Base-by-base conservation (phyloP, 2,329 filamentous ascomycete species). In the Colletotrichum chlorophyti region DNA sequence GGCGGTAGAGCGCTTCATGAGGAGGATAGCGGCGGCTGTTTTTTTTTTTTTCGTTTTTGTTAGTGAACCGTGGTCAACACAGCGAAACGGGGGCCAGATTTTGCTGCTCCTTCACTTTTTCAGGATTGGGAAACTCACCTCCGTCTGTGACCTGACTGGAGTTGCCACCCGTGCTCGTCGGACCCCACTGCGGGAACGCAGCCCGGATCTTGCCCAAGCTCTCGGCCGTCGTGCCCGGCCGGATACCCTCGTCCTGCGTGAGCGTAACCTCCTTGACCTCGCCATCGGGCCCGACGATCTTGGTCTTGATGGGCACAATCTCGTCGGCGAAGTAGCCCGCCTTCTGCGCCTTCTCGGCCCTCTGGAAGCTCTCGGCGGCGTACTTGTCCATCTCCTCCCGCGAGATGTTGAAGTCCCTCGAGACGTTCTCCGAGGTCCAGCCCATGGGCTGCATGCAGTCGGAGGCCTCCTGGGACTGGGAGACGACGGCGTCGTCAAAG, bases 381-480 rank as follows among this genome's bases (percentile, higher is more conserved):
- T 88, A 98, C 65, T 83, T 80, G 75, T 99, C 95, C 78, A 98
- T 91, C 72, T 79, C 77, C 71, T 93, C 87, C 61, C 95, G 86
- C 2, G 85, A 78, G 71, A 99, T 88, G 70, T 89, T 85, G 74
- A 98, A 98, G 77, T 98, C 95, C 45, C 86, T 86, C 67, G 89
- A 92, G 24, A 99, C 93, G 72, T 98, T 98, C 81, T 99, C 95
- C 59, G 90, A 94, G 3, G 95, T 99, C 85, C 96, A 96, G 19
- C 95, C 95, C 95, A 99, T 99, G 65, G 94, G 91, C 82, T 93
- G 86, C 86, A 94, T 86, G 82, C 93, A 95, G 78, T 98, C 94
- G 42, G 76, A 76, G 0, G 92, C 85, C 71, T 97, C 91, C 72
- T 92, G 89, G 77, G 83, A 90, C 69, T 82, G 78, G 66, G 78